Evolutionary conservation across 73 alveolate species (phyloP).

Genomic region (Vitrella brassicaformis): DNA sequence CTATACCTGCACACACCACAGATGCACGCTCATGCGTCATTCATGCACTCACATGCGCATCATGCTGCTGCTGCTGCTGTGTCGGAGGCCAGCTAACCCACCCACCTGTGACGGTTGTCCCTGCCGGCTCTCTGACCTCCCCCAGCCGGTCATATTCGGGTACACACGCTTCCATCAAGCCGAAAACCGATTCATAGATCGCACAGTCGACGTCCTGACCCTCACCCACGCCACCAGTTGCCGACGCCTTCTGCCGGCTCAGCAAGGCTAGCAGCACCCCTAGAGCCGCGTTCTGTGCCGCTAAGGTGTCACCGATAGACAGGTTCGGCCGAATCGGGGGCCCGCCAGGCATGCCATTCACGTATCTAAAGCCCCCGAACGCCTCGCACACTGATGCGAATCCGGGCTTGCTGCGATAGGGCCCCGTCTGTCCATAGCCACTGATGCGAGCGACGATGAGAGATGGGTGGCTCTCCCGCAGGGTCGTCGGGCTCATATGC

Average conservation of each 20-base stretch:
- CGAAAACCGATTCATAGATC: slow-evolving; percentile 12
- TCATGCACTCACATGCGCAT: not conserved
- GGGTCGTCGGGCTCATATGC: not conserved
- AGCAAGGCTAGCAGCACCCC: slow-evolving; percentile 20
- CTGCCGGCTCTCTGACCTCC: slow-evolving; percentile 10
- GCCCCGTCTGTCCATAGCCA: slow-evolving; percentile 32
- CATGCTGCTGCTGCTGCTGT: not conserved
- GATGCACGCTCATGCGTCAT: not conserved
- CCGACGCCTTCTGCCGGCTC: not conserved
- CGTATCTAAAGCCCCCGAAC: slow-evolving; percentile 26
- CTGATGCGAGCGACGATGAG: slow-evolving; percentile 22
- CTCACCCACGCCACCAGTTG: not conserved
- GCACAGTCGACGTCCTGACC: slow-evolving; percentile 18
- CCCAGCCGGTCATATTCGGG: slow-evolving; percentile 16
- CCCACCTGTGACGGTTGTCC: not conserved
- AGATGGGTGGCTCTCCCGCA: slow-evolving; percentile 4
- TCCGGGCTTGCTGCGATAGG: slow-evolving; percentile 12
- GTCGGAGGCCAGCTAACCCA: too few species aligned
- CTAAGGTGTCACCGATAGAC: slow-evolving; percentile 27
- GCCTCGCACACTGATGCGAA: slow-evolving; percentile 30
- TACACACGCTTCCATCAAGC: not conserved
- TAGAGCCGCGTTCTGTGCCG: slow-evolving; percentile 23
- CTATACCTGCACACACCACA: slow-evolving; percentile 1
- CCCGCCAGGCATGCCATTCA: slow-evolving; percentile 16
- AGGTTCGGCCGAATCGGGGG: slow-evolving; percentile 25